These are phyloP conservation scores for Didymella exigua DNA, from an alignment of 2,329 filamentous ascomycete genomes.

Conservation along the genomic window DNA sequence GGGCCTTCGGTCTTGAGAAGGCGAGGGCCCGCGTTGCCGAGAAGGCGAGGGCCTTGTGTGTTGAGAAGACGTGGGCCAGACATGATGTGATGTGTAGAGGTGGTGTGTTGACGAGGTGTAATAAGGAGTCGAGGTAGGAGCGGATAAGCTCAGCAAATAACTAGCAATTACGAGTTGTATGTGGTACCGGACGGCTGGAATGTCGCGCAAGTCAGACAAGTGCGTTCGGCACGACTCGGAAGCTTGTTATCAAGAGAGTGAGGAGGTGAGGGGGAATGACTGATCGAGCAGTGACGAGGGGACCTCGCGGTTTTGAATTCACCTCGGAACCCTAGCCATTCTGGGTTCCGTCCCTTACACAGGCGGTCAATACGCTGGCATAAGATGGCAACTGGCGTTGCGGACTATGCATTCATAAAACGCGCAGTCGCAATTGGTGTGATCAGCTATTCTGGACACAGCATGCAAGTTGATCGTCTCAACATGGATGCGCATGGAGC, in stretches of 20 bases:
- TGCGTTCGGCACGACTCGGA: constrained; percentile 10
- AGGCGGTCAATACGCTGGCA: constrained; percentile 22
- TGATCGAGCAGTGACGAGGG: constrained; percentile 12
- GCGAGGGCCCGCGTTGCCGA: constrained; percentile 10
- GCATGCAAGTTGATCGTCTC: constrained; percentile 15
- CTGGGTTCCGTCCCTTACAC: constrained; percentile 2
- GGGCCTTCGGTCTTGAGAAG: constrained; percentile 11
- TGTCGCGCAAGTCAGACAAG: constrained; percentile 5
- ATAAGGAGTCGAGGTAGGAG: constrained; percentile 1
- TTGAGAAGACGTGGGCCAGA: constrained; percentile 18
- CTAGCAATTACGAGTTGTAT: constrained; percentile 4
- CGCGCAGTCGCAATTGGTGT: constrained; percentile 14
- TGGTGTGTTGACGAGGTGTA: not conserved
- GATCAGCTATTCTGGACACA: constrained; percentile 18
- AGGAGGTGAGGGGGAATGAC: constrained; percentile 11
- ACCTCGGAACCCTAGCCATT: constrained; percentile 12
- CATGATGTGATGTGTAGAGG: constrained; percentile 3
- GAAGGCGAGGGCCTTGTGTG: constrained; percentile 17
- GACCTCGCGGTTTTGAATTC: constrained; percentile 13
- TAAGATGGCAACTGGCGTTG: constrained; percentile 10
- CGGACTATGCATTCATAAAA: constrained; percentile 19
- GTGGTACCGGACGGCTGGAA: constrained; percentile 8
- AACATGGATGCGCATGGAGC: constrained; percentile 20
- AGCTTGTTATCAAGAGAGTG: constrained; percentile 6
- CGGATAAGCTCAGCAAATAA: constrained; percentile 12